A percentile compares a stretch with the other conserved stretches of the same genome.
Conservation (phyloP, 352 stramenopile genomes). For the Globisporangium acanthophoron region DNA sequence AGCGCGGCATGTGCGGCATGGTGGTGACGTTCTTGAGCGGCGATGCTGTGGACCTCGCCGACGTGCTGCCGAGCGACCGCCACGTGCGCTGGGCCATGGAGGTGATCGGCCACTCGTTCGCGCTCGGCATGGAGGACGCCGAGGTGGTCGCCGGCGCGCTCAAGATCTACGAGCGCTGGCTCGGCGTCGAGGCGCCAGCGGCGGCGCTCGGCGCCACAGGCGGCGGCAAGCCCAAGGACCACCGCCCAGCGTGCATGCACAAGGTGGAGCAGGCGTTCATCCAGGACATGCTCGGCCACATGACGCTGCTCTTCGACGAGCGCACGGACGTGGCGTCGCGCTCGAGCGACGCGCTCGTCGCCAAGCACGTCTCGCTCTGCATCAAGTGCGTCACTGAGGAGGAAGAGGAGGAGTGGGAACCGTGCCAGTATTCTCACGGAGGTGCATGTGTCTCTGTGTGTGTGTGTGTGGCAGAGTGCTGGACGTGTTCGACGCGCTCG, state of each 20-base stretch:
- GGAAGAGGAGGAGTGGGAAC: neutral
- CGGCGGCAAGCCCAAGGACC: constrained; percentile 40
- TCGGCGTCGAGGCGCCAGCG: constrained; percentile 44
- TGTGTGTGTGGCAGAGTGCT: constrained; percentile 40
- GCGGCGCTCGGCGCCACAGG: constrained; percentile 11
- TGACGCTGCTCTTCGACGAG: constrained; percentile 87
- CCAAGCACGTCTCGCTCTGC: constrained; percentile 71
- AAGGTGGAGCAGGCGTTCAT: constrained; percentile 84
- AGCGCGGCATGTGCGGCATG: constrained; percentile 81
- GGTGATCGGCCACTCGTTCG: constrained; percentile 78
- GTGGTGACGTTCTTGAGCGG: constrained; percentile 63
- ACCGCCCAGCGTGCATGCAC: constrained; percentile 66
- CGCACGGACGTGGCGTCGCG: constrained; percentile 26
- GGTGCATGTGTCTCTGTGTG: neutral
- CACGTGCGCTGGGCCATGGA: constrained; percentile 87
- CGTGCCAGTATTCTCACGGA: neutral
- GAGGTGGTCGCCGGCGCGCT: constrained; percentile 77
- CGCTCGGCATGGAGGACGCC: constrained; percentile 78
- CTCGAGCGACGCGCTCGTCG: constrained; percentile 28
- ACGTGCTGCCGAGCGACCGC: constrained; percentile 58
- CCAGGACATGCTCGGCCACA: constrained; percentile 81
- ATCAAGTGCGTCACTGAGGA: constrained; percentile 36
- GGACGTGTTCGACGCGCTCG: constrained; percentile 70
- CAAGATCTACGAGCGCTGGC: constrained; percentile 78
- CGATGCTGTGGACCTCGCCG: constrained; percentile 37